phyloP scores from a whole-genome alignment of 352 stramenopile genomes.

The Pythium phragmitis region DNA sequence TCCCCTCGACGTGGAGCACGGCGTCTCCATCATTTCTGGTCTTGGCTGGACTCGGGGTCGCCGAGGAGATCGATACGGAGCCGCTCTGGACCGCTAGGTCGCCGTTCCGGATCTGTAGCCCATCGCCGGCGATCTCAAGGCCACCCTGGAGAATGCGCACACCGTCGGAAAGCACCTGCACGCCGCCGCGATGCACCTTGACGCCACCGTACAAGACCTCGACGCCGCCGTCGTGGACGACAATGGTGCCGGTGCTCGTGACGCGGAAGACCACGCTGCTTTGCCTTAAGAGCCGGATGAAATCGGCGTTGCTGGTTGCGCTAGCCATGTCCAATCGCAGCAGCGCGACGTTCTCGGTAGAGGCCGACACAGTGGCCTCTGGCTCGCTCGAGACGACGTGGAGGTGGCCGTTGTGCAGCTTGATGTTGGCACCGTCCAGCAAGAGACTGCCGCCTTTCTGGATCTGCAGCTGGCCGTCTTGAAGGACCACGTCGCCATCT shows the following conservation, averaged over 20 bases:
- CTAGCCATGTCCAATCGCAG: conserved; percentile 14
- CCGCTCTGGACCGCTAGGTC: conserved; percentile 42
- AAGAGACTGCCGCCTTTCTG: conserved; percentile 39
- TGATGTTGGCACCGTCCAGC: conserved; percentile 44
- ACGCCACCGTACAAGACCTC: conserved; percentile 59
- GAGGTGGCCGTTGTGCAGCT: conserved; percentile 44
- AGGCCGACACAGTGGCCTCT: background rate
- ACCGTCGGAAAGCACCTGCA: conserved; percentile 61
- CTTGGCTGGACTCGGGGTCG: background rate
- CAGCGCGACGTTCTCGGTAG: background rate
- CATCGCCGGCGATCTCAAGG: conserved; percentile 15
- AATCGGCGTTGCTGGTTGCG: conserved; percentile 30
- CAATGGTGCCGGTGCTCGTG: conserved; percentile 43
- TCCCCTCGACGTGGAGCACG: conserved; percentile 31
- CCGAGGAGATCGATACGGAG: conserved; percentile 30
- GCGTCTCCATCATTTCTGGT: background rate
- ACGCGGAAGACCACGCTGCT: conserved; percentile 51
- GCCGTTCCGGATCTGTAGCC: conserved; percentile 45
- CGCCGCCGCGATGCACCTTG: conserved; percentile 51
- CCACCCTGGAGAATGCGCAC: conserved; percentile 37
- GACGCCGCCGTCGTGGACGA: conserved; percentile 56
- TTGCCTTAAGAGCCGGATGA: conserved; percentile 41
- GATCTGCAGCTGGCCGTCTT: conserved; percentile 39
- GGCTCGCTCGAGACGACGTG: conserved; percentile 30
- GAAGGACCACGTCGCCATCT: conserved; percentile 53